Evolutionary conservation across 1,284 basidiomycete genomes (phyloP), one percentile per base, ranked within the genome.

Genomic region (Moniliella sp.): DNA sequence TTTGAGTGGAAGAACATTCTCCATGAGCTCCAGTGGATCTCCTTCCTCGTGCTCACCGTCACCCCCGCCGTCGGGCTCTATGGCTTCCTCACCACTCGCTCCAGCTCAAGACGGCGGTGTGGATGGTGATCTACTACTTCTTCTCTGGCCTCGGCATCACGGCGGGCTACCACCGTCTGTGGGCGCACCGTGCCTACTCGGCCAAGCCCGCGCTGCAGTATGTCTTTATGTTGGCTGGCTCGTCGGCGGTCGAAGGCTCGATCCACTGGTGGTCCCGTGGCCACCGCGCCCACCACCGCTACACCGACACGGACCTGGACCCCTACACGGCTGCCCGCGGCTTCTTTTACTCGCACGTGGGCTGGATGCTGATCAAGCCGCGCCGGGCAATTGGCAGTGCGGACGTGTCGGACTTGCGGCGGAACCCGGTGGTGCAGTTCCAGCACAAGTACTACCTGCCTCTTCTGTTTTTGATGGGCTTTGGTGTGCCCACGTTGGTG

Each of bases 241-340:
- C 52, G 18, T 48, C 50, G 19, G 47, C 55, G 18, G 51, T 58
- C 3, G 39, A 58, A 35, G 55, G 55, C 32, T 57, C 53, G 18
- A 55, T 55, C 27, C 48, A 52, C 39, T 58, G 55, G 55, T 58
- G 55, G 55, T 39, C 55, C 9, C 55, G 55, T 25, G 55, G 55
- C 15, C 55, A 58, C 40, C 53, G 55, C 25, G 54, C 55, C n/a
- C 55, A 58, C 42, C 55, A 58, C 45, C 43, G 55, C 11, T 58
- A 58, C 45, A 58, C 55, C 33, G 55, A 58, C 46, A 58, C 55
- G 30, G 53, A 58, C 30, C 46, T 58, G 12, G 55, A 58, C 44
- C 55, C 55, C 2, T 58, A 58, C 36, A n/a, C n/a, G n/a, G n/a
- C n/a, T n/a, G n/a, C n/a, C n/a, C n/a, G n/a, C n/a, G n/a, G n/a